Evolutionary conservation across 1,139 yeast genomes (phyloP).

Genomic region (Yamadazyma buinensis): DNA sequence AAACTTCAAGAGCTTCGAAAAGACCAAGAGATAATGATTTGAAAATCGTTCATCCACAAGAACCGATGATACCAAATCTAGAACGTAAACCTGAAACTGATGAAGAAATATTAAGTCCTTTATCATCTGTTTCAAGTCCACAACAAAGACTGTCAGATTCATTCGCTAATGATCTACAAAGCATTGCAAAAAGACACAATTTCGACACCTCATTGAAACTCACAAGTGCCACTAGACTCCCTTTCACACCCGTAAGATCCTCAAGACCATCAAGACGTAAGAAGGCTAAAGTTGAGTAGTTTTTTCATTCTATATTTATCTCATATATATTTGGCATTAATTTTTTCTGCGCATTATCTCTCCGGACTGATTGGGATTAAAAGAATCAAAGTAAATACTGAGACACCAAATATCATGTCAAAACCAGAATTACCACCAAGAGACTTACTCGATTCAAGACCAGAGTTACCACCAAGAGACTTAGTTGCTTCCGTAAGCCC

Average conservation of each 20-base stretch:
- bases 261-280: background rate
- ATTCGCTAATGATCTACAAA: no score
- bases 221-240: no score
- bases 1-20: background rate
- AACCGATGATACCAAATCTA: background rate
- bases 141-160: no score
- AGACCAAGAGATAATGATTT: constrained; percentile 3
- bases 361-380: background rate
- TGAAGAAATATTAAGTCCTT: no score
- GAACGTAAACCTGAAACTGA: no score
- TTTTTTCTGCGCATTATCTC: no score
- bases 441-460: background rate
- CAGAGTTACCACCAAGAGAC: constrained; percentile 5
- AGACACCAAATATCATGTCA: background rate
- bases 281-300: background rate
- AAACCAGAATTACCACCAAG: constrained; percentile 6
- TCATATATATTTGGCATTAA: background rate
- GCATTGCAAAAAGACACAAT: no score
- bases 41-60: constrained; percentile 3
- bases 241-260: background rate
- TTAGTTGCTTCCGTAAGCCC: background rate
- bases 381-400: no score
- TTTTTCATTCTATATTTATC: background rate
- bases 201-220: no score
- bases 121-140: no score